These are phyloP conservation scores for Alnus glutinosa DNA, from an alignment of 306 rosid genomes.

Conservation along the genomic window DNA sequence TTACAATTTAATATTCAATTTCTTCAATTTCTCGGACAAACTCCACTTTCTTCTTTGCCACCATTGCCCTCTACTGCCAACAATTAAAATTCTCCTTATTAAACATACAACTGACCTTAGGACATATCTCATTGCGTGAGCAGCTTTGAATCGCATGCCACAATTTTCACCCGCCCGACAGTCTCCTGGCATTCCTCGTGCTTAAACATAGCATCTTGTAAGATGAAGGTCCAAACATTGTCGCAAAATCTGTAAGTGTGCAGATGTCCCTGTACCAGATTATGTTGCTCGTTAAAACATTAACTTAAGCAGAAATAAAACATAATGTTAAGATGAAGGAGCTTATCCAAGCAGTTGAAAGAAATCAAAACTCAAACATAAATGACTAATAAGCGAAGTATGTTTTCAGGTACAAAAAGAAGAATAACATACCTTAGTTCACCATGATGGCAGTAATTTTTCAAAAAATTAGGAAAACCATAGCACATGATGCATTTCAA, in stretches of 20 bases:
- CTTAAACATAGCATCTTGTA: slow-evolving; percentile 68
- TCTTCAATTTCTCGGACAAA: slow-evolving; percentile 35
- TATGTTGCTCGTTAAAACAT: not conserved
- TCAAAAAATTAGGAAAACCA: not conserved
- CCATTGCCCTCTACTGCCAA: slow-evolving; percentile 24
- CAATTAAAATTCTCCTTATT: slow-evolving; percentile 6
- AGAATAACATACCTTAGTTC: not conserved
- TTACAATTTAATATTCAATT: slow-evolving; percentile 33
- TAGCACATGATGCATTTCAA: not conserved
- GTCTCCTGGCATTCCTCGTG: slow-evolving; percentile 63
- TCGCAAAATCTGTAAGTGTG: slow-evolving; percentile 96
- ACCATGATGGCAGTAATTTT: not conserved
- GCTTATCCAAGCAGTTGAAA: not conserved
- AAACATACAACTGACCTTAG: slow-evolving; percentile 18
- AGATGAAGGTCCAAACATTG: slow-evolving; percentile 97
- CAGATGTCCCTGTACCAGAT: slow-evolving; percentile 75
- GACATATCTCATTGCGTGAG: slow-evolving; percentile 61
- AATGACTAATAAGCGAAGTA: not conserved
- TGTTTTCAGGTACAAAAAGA: not conserved
- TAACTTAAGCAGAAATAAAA: not conserved
- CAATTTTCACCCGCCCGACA: slow-evolving; percentile 79
- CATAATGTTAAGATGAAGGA: not conserved
- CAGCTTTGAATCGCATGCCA: slow-evolving; percentile 94
- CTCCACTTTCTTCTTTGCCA: slow-evolving; percentile 25
- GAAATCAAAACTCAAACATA: not conserved